Evolutionary conservation across 371 early-diverging fungal genomes (phyloP).

Genomic region (Gilbertella persicaria): DNA sequence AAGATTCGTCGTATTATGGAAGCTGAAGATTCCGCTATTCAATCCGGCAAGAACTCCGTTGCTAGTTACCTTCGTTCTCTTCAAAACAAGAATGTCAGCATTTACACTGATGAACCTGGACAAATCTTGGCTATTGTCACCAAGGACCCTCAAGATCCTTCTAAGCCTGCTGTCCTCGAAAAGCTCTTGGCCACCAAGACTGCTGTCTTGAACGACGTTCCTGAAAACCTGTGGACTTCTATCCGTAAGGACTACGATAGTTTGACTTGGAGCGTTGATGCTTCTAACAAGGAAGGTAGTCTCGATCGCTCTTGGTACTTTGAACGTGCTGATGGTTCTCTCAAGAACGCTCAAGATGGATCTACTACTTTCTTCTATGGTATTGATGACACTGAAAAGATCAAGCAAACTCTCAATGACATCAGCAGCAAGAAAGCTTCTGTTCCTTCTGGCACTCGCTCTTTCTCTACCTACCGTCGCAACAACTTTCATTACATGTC

Average conservation of each 20-base stretch:
- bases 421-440: conserved; percentile 20
- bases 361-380: conserved; percentile 92
- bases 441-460: conserved; percentile 19
- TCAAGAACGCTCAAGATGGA: conserved; percentile 58
- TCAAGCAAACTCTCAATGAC: conserved; percentile 54
- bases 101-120: conserved; percentile 87
- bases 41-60: conserved; percentile 68
- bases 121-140: conserved; percentile 85
- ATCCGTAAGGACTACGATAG: conserved; percentile 72
- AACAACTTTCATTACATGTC: conserved; percentile 10
- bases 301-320: conserved; percentile 83
- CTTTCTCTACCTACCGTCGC: conserved; percentile 41
- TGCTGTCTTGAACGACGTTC: conserved; percentile 83
- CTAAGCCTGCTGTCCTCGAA: conserved; percentile 69
- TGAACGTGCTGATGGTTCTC: conserved; percentile 90
- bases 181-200: conserved; percentile 80
- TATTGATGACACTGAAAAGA: conserved; percentile 71
- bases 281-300: conserved; percentile 49
- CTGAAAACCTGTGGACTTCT: conserved; percentile 86
- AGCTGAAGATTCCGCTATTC: conserved; percentile 70
- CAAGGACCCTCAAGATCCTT: conserved; percentile 47
- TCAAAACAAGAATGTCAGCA: conserved; percentile 54
- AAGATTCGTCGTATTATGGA: conserved; percentile 82
- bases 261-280: conserved; percentile 52
- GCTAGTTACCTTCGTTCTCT: conserved; percentile 73